Evolutionary conservation across 2,329 filamentous ascomycete species (phyloP).

Genomic region (Herpotrichia juniperi): DNA sequence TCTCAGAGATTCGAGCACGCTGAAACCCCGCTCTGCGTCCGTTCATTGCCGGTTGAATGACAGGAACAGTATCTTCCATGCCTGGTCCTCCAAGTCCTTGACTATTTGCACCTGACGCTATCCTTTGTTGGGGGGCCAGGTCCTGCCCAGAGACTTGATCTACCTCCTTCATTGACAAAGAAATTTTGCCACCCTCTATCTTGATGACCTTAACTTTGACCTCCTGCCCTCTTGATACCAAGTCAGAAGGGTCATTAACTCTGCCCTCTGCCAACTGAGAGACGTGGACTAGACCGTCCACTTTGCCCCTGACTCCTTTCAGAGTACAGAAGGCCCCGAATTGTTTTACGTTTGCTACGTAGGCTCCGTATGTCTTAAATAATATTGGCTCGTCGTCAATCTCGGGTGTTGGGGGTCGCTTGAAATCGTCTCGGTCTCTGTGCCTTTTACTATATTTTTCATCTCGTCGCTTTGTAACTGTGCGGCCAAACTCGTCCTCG

Average conservation of each 20-base stretch:
- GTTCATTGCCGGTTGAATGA: conserved; percentile 67
- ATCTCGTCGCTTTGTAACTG: conserved; percentile 49
- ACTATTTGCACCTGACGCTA: conserved; percentile 91
- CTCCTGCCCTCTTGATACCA: conserved; percentile 78
- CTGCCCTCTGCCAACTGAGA: conserved; percentile 86
- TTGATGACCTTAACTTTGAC: conserved; percentile 94
- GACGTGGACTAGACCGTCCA: conserved; percentile 92
- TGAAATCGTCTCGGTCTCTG: conserved; percentile 58
- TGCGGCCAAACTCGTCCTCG: conserved; percentile 65
- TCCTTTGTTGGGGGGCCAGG: conserved; percentile 74
- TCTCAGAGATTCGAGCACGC: conserved; percentile 85
- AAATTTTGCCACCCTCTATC: conserved; percentile 80
- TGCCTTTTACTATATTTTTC: conserved; percentile 48
- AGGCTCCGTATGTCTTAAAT: conserved; percentile 88
- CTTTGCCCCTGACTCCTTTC: conserved; percentile 83
- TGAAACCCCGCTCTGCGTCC: conserved; percentile 66
- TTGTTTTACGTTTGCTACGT: conserved; percentile 90
- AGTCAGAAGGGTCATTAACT: conserved; percentile 89
- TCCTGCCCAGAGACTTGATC: conserved; percentile 89
- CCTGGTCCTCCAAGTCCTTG: conserved; percentile 73
- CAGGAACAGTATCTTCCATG: conserved; percentile 62
- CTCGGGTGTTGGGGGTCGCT: conserved; percentile 71
- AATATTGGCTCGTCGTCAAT: conserved; percentile 81
- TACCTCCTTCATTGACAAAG: conserved; percentile 95
- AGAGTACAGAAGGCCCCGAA: conserved; percentile 96